phyloP scores from a whole-genome alignment of 345 rosid genomes.

The Leavenworthia alabamica region DNA sequence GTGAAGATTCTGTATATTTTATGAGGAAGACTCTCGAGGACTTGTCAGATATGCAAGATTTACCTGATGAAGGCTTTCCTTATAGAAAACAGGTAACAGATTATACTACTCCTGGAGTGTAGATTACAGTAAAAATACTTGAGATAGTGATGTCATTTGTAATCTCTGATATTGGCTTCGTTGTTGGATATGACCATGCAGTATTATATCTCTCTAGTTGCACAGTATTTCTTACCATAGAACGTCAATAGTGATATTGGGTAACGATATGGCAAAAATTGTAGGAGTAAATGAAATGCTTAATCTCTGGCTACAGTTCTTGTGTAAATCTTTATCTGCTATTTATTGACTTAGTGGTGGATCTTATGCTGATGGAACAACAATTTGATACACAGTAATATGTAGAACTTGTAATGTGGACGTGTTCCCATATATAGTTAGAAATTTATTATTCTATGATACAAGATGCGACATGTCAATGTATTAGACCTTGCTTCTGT shows the following conservation, averaged over 20 bases:
- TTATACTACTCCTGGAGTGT: background rate
- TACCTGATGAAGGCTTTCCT: conserved; percentile 84
- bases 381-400: background rate
- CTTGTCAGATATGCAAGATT: conserved; percentile 71
- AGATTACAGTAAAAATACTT: conserved; percentile 1
- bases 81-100: conserved; percentile 67
- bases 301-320: background rate
- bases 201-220: background rate
- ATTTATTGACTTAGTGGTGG: conserved; percentile 1
- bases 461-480: background rate
- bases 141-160: conserved; percentile 2
- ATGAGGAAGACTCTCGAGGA: conserved; percentile 69
- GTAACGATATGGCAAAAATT: background rate
- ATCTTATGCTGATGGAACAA: conserved; percentile 3
- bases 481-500: background rate
- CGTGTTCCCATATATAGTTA: background rate
- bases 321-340: background rate
- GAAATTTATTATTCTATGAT: background rate
- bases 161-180: conserved; percentile 3
- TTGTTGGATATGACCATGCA: background rate
- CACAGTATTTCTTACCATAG: background rate
- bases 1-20: conserved; percentile 61
- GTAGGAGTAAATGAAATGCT: conserved; percentile 2
- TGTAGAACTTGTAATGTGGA: background rate
- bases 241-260: background rate